These are phyloP conservation scores for Ceriops zippeliana DNA, from an alignment of 345 rosid genomes.

Conservation along the genomic window DNA sequence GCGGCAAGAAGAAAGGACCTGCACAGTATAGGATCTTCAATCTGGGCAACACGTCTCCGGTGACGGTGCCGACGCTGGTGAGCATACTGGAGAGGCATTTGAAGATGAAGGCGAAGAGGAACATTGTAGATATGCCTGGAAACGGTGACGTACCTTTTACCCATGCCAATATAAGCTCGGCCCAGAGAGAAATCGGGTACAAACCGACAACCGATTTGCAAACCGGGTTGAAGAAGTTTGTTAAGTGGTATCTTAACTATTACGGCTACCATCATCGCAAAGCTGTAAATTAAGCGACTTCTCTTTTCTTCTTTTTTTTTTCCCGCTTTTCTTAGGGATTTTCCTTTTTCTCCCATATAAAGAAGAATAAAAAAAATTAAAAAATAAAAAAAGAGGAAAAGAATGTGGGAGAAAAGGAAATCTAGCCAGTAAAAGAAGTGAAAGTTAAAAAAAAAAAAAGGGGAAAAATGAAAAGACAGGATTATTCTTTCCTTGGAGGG, in stretches of 20 bases:
- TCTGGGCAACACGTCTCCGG: slow-evolving; percentile 28
- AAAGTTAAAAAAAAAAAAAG: not conserved
- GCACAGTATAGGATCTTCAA: slow-evolving; percentile 37
- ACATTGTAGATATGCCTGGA: slow-evolving; percentile 23
- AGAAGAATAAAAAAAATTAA: not conserved
- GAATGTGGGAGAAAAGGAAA: not conserved
- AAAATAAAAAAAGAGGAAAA: not conserved
- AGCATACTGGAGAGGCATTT: slow-evolving; percentile 22
- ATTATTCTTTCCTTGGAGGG: slow-evolving; percentile 14
- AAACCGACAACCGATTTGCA: slow-evolving; percentile 25
- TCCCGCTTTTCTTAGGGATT: not conserved
- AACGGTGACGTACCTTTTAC: slow-evolving; percentile 32
- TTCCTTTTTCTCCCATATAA: not conserved
- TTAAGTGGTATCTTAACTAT: slow-evolving; percentile 23
- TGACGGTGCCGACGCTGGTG: slow-evolving; percentile 22
- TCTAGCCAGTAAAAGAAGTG: not conserved
- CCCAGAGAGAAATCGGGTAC: slow-evolving; percentile 23
- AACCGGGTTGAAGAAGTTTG: slow-evolving; percentile 30
- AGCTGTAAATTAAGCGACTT: slow-evolving; percentile 13
- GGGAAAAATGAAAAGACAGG: not conserved
- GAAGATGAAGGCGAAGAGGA: slow-evolving; percentile 19
- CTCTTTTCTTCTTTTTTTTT: not conserved
- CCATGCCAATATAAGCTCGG: slow-evolving; percentile 21
- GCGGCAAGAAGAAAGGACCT: slow-evolving; percentile 35
- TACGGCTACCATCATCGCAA: slow-evolving; percentile 26